These are phyloP conservation scores for Glomus cerebriforme DNA, from an alignment of 192 early-diverging fungal species.

Conservation along the genomic window DNA sequence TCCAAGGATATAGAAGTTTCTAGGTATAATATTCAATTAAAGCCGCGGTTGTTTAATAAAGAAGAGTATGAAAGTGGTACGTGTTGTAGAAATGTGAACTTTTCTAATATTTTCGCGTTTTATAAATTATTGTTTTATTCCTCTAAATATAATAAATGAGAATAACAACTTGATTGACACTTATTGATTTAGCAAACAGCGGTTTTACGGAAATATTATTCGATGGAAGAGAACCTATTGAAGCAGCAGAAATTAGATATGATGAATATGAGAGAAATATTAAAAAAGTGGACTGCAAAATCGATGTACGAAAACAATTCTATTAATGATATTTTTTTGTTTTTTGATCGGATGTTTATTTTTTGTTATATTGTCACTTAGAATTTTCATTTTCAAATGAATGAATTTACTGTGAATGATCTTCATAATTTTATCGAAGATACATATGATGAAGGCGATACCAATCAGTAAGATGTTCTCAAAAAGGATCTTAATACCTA, in stretches of 20 bases:
- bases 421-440: neutral
- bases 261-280: neutral
- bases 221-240: neutral
- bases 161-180: too few species aligned
- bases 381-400: neutral
- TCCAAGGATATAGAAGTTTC: neutral
- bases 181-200: neutral
- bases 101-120: too few species aligned
- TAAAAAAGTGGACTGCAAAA: neutral
- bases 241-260: neutral
- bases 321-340: neutral
- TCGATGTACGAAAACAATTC: neutral
- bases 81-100: neutral
- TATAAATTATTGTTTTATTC: too few species aligned
- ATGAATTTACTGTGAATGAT: neutral
- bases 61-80: neutral
- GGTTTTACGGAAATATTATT: neutral
- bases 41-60: neutral
- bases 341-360: neutral
- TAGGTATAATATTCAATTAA: neutral
- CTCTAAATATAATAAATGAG: neutral
- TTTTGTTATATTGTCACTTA: neutral
- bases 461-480: neutral
- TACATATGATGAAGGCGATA: neutral
- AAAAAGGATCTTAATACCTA: neutral